A percentile compares a stretch with the other conserved stretches of the same genome.
These are phyloP conservation scores for Fusarium secorum DNA, from an alignment of 2,329 filamentous ascomycete genomes.

Conservation along the genomic window DNA sequence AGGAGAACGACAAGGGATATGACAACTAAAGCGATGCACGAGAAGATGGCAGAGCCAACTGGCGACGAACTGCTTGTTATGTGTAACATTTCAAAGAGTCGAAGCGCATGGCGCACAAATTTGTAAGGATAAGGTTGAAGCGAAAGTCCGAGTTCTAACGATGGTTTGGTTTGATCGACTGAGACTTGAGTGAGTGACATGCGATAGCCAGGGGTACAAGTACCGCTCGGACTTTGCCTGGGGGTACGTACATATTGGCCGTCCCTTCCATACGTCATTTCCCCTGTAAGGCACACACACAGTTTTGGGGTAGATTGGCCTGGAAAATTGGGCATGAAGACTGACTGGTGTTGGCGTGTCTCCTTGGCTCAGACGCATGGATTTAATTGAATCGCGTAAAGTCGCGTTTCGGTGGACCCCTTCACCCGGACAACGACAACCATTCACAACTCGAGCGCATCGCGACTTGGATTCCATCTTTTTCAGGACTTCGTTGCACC, in stretches of 20 bases:
- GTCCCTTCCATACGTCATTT: conserved; percentile 39
- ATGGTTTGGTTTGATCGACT: conserved; percentile 15
- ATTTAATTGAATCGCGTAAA: conserved; percentile 37
- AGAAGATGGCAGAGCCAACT: conserved; percentile 82
- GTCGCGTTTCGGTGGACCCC: conserved; percentile 22
- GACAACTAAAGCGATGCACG: conserved; percentile 72
- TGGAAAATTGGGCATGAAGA: conserved; percentile 28
- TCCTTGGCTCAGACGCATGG: neutral
- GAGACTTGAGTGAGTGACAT: conserved; percentile 8
- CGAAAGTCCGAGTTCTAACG: conserved; percentile 6
- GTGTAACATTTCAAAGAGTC: conserved; percentile 58
- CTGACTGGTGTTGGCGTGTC: neutral
- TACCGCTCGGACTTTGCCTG: conserved; percentile 25
- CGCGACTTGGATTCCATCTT: neutral
- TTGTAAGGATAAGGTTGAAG: conserved; percentile 35
- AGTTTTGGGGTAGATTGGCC: neutral
- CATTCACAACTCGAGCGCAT: conserved; percentile 14
- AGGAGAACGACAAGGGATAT: conserved; percentile 82
- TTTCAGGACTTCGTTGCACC: neutral
- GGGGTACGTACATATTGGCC: conserved; percentile 20
- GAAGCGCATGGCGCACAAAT: conserved; percentile 41
- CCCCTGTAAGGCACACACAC: neutral
- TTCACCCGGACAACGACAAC: conserved; percentile 18
- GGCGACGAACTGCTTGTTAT: conserved; percentile 64
- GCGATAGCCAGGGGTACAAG: conserved; percentile 39